Base-by-base conservation (phyloP, 768 basidiomycete species). In the Amanita rimosa region DNA sequence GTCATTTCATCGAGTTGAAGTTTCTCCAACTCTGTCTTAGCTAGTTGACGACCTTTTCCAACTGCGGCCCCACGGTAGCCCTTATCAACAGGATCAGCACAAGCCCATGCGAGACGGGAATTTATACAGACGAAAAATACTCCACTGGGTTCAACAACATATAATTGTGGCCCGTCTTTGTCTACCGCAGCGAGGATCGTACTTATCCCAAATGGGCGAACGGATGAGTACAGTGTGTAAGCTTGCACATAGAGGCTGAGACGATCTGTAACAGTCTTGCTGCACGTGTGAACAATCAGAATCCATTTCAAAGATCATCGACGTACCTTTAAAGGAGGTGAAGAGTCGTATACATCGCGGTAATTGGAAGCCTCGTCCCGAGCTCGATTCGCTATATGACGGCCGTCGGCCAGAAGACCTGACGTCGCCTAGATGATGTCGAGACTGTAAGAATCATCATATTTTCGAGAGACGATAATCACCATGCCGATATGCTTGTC, bases 21-120 rank as follows among this genome's bases (percentile, higher is more conserved):
- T 66, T 99, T 99, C 69, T 99, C 96, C 43, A 99, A 67, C 64
- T 98, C 96, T 6, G 95, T 98, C 75, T 97, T 98, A 16, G 96
- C 96, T 53, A 98, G 72, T 60, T 96, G 92, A 49, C 88, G 83
- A n/a, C 96, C 96, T 65, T 98, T 99, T 47, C 96, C 96, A 24
- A 94, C 83, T n/a, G 96, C 96, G 11, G 88, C 88, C 22, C 93
- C 95, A 50, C 93, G 76, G 66, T 97, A 97, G 26, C 96, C 96
- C 91, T n/a, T 94, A 56, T 14, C 44, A 13, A 26, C 48, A 39
- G 24, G 8, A 19, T 46, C 22, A 46, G 21, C 14, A 29, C 6
- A 9, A 37, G n/a, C 16, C 6, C 21, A 22, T 41, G 14, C 4
- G 44, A 26, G 6, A 6, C 16, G 16, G 16, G 29, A 34, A 2